These are phyloP conservation scores for Sicyos edulis DNA, from an alignment of 306 rosid genomes.

Conservation along the genomic window DNA sequence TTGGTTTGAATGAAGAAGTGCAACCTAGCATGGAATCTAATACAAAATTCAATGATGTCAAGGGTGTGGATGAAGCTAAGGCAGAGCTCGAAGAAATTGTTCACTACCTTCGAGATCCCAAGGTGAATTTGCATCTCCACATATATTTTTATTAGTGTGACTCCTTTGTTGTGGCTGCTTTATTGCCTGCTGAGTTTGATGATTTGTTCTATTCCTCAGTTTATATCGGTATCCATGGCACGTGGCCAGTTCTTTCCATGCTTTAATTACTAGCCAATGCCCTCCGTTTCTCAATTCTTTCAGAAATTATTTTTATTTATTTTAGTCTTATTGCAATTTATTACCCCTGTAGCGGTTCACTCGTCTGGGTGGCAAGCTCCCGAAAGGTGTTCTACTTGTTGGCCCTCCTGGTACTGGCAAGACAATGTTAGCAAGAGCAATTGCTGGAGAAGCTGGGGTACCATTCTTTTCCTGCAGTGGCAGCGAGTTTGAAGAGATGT, in stretches of 20 bases:
- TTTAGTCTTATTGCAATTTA: conserved; percentile 16
- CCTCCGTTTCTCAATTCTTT: neutral
- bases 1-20: conserved; percentile 60
- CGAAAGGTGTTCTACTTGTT: conserved; percentile 91
- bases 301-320: conserved; percentile 6
- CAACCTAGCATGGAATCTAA: conserved; percentile 66
- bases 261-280: neutral
- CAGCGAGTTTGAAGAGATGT: conserved; percentile 95
- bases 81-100: conserved; percentile 89
- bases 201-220: neutral
- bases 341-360: conserved; percentile 74
- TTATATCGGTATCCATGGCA: neutral
- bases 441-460: conserved; percentile 97
- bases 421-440: conserved; percentile 94
- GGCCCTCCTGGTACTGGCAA: conserved; percentile 98
- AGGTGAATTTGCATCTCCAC: conserved; percentile 35
- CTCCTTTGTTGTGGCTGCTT: neutral
- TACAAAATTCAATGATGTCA: conserved; percentile 72
- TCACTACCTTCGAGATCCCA: conserved; percentile 84
- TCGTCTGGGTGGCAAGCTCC: conserved; percentile 93
- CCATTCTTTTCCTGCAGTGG: conserved; percentile 95
- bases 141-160: neutral
- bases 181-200: neutral
- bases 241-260: neutral
- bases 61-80: conserved; percentile 93